These are phyloP conservation scores for Flueggea neowawraea DNA, from an alignment of 441 rosid species.

Conservation along the genomic window DNA sequence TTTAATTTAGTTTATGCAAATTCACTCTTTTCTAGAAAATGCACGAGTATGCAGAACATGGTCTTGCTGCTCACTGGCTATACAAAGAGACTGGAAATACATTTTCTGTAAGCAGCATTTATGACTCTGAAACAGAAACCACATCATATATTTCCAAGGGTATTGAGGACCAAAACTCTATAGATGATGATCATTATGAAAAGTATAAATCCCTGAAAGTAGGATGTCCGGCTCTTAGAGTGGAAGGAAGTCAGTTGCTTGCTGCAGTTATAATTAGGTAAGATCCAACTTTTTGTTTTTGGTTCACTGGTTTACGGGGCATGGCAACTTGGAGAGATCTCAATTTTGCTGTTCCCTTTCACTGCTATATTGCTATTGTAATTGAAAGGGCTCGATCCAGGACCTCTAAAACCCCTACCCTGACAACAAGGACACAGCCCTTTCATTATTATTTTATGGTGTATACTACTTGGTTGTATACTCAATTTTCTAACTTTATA, in stretches of 20 bases:
- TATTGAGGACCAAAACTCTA: slow-evolving; percentile 30
- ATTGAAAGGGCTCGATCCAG: too few species aligned
- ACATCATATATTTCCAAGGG: slow-evolving; percentile 38
- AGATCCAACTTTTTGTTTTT: slow-evolving; percentile 5
- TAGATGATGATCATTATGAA: slow-evolving; percentile 33
- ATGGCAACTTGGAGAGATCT: too few species aligned
- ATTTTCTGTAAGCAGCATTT: slow-evolving; percentile 32
- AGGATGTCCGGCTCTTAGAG: slow-evolving; percentile 77
- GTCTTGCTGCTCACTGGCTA: slow-evolving; percentile 89
- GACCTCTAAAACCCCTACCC: too few species aligned
- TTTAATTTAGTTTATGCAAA: slow-evolving; percentile 8
- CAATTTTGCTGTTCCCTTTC: too few species aligned
- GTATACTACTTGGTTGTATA: background rate
- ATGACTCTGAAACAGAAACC: slow-evolving; percentile 44
- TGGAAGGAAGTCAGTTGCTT: slow-evolving; percentile 70
- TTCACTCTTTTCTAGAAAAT: slow-evolving; percentile 38
- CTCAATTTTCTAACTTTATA: slow-evolving; percentile 7
- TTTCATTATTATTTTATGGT: background rate
- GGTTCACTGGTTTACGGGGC: too few species aligned
- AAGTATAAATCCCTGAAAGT: slow-evolving; percentile 55
- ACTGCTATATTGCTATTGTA: too few species aligned
- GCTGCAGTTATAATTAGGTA: slow-evolving; percentile 74
- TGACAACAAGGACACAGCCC: too few species aligned
- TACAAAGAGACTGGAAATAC: slow-evolving; percentile 65
- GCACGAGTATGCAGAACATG: slow-evolving; percentile 84